phyloP scores from a whole-genome alignment of 2,329 filamentous ascomycete genomes.

The Colletotrichum melonis region DNA sequence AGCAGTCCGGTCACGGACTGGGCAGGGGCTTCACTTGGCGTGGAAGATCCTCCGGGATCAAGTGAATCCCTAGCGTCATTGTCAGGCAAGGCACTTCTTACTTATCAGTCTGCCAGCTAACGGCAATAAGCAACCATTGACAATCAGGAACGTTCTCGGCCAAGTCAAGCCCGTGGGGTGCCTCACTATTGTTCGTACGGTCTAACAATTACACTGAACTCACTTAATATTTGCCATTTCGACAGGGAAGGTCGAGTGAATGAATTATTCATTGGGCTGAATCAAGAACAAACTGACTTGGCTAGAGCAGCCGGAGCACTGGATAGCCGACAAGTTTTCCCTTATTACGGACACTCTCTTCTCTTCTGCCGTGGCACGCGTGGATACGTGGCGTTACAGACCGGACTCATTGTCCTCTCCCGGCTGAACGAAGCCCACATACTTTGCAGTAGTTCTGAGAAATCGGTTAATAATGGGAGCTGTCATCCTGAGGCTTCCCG shows the following conservation, averaged over 20 bases:
- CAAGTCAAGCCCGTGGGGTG: background rate
- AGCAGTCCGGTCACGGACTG: conserved; percentile 32
- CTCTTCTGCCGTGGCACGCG: background rate
- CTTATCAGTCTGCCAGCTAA: conserved; percentile 1
- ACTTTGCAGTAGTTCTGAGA: conserved; percentile 3
- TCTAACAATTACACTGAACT: background rate
- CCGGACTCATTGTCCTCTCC: background rate
- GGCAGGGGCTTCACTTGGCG: conserved; percentile 26
- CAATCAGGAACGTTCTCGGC: conserved; percentile 1
- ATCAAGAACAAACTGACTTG: background rate
- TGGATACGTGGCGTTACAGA: conserved; percentile 28
- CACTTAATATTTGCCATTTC: background rate
- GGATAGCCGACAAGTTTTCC: background rate
- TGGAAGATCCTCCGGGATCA: conserved; percentile 35
- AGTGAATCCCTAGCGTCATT: background rate
- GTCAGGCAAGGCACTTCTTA: background rate
- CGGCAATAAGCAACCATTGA: conserved; percentile 28
- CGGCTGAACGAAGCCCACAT: conserved; percentile 10
- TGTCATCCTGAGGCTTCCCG: conserved; percentile 30
- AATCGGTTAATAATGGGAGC: conserved; percentile 20
- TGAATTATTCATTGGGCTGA: conserved; percentile 12
- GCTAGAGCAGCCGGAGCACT: conserved; percentile 7
- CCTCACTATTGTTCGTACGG: background rate
- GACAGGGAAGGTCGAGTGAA: background rate
- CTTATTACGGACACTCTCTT: background rate